These are phyloP conservation scores for Aspergillus quadrilineatus DNA, from an alignment of 2,329 filamentous ascomycete genomes.

Conservation along the genomic window DNA sequence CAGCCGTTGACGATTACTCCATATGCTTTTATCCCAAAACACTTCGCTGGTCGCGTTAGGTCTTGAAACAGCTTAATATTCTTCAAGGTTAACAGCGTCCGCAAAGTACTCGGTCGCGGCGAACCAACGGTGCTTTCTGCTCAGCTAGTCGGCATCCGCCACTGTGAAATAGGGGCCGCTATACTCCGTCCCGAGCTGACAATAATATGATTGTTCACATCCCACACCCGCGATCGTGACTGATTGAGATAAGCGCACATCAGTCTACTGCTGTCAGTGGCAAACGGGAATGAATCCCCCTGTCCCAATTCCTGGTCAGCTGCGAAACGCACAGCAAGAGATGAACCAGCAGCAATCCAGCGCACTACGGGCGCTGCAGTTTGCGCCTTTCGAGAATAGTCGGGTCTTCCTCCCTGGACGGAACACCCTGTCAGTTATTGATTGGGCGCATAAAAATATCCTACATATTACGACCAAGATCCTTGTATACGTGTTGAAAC, in stretches of 20 bases:
- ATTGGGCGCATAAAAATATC: conserved; percentile 8
- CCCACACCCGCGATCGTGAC: background rate
- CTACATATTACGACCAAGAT: background rate
- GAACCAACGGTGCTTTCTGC: background rate
- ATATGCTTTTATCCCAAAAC: conserved; percentile 11
- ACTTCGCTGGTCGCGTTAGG: background rate
- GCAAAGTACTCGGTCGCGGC: background rate
- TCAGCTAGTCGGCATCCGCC: too few relatives aligned
- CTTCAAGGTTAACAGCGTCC: background rate
- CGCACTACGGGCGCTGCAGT: background rate
- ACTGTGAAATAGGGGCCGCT: background rate
- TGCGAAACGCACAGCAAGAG: background rate
- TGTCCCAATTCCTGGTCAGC: conserved; percentile 13
- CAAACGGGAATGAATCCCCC: background rate
- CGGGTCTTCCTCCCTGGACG: background rate
- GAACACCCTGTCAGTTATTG: background rate
- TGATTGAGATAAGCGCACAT: background rate
- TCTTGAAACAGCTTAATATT: background rate
- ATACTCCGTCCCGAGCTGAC: background rate
- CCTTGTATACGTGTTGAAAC: conserved; percentile 4
- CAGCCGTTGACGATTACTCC: conserved; percentile 16
- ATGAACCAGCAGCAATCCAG: background rate
- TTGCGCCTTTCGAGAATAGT: background rate
- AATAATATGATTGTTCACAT: background rate
- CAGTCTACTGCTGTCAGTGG: background rate